Evolutionary conservation across 2,329 filamentous ascomycete species (phyloP).

Genomic region (Cladobotryum mycophilum): DNA sequence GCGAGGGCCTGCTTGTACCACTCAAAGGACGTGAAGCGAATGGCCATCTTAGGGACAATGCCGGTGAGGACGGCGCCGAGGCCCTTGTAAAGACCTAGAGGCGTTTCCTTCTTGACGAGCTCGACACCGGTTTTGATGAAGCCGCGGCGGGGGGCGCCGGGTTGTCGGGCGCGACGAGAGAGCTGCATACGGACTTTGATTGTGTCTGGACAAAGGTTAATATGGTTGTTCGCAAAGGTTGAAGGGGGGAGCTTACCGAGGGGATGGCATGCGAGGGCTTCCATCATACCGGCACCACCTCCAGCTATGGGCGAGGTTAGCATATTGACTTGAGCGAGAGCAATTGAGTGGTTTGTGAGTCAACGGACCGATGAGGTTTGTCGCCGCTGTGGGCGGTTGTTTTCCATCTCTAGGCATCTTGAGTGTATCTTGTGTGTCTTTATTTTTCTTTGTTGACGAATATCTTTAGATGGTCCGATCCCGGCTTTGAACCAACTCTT

Average conservation of each 20-base stretch:
- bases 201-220: slow-evolving; percentile 54
- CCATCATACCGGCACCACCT: slow-evolving; percentile 98
- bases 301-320: slow-evolving; percentile 56
- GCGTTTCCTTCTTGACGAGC: slow-evolving; percentile 85
- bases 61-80: slow-evolving; percentile 94
- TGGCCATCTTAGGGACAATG: slow-evolving; percentile 98
- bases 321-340: not conserved
- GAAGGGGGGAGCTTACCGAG: slow-evolving; percentile 52
- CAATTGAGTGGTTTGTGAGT: slow-evolving; percentile 9
- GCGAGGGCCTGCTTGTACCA: slow-evolving; percentile 83
- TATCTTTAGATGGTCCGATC: not conserved
- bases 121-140: slow-evolving; percentile 81
- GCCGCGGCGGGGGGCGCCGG: slow-evolving; percentile 78
- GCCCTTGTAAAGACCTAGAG: slow-evolving; percentile 92
- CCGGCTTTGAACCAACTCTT: not conserved
- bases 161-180: slow-evolving; percentile 73
- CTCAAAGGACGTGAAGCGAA: slow-evolving; percentile 96
- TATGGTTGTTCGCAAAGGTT: not conserved
- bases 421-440: not conserved
- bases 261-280: slow-evolving; percentile 91
- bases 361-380: slow-evolving; percentile 77
- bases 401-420: slow-evolving; percentile 42
- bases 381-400: slow-evolving; percentile 76
- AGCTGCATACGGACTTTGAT: slow-evolving; percentile 99
- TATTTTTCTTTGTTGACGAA: not conserved